Conservation (phyloP, 106 monocot genomes). For the Acorus calamus region DNA sequence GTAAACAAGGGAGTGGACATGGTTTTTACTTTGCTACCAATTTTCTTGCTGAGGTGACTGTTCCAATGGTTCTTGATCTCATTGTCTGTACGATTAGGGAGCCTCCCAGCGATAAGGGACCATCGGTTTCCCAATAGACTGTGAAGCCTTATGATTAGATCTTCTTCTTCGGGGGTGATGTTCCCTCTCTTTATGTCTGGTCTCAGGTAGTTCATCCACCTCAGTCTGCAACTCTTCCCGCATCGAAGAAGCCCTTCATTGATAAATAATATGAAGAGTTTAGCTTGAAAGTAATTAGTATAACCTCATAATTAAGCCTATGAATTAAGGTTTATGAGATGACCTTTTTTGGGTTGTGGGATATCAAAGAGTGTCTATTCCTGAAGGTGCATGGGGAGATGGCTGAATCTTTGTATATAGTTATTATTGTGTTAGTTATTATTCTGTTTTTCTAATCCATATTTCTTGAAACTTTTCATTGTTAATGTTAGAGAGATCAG, state of each 20-base stretch:
- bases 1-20: neutral
- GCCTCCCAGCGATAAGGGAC: conserved; percentile 31
- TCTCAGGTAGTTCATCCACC: conserved; percentile 34
- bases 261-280: too few species aligned
- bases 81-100: conserved; percentile 35
- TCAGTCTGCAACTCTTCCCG: conserved; percentile 11
- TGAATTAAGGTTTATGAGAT: too few species aligned
- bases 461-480: too few species aligned
- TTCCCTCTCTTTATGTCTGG: conserved; percentile 32
- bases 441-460: too few species aligned
- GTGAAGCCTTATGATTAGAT: conserved; percentile 31
- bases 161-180: conserved; percentile 25
- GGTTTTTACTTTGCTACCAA: neutral
- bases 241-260: conserved; percentile 9
- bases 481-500: too few species aligned
- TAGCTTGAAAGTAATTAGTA: too few species aligned
- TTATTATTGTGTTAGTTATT: too few species aligned
- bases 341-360: too few species aligned
- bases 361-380: too few species aligned
- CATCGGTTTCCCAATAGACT: conserved; percentile 29
- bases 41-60: conserved; percentile 22
- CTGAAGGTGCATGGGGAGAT: too few species aligned
- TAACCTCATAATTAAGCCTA: too few species aligned
- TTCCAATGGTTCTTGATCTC: conserved; percentile 39
- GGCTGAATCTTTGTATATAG: too few species aligned